Conservation (phyloP, 2,329 filamentous ascomycete species). For the Escovopsis sp. region DNA sequence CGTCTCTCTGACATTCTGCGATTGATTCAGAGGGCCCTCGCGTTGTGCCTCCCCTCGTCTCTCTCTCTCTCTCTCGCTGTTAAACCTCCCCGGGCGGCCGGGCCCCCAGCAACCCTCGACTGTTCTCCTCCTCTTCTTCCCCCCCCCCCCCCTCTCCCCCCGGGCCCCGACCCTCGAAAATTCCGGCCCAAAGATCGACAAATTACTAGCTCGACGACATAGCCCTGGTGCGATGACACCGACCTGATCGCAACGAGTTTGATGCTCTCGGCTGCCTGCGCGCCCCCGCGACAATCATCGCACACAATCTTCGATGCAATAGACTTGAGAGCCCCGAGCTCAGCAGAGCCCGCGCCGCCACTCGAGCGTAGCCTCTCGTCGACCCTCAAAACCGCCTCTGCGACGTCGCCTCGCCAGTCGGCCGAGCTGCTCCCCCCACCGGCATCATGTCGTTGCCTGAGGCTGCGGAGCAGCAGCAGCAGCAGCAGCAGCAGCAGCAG, state of each 20-base stretch:
- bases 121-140: too few relatives aligned
- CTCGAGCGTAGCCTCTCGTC: not conserved
- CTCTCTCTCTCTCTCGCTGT: too few relatives aligned
- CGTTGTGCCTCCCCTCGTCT: too few relatives aligned
- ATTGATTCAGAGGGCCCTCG: too few relatives aligned
- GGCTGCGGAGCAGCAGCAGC: conserved; percentile 2
- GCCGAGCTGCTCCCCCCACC: conserved; percentile 1
- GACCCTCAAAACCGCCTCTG: not conserved
- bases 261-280: conserved; percentile 4
- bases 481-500: not conserved
- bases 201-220: not conserved
- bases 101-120: too few relatives aligned
- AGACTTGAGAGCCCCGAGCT: conserved; percentile 2
- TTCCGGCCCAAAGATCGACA: not conserved
- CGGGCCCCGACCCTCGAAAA: not conserved
- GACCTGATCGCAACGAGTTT: conserved; percentile 3
- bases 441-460: conserved; percentile 4
- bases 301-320: conserved; percentile 5
- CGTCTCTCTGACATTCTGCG: too few relatives aligned
- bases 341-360: conserved; percentile 4
- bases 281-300: conserved; percentile 3
- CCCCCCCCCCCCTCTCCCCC: too few relatives aligned
- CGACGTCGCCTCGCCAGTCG: not conserved
- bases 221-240: conserved; percentile 3
- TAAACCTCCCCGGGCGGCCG: too few relatives aligned